Evolutionary conservation across 202 grass and related monocot genomes (phyloP).

Genomic region (Hordeum pubiflorum): DNA sequence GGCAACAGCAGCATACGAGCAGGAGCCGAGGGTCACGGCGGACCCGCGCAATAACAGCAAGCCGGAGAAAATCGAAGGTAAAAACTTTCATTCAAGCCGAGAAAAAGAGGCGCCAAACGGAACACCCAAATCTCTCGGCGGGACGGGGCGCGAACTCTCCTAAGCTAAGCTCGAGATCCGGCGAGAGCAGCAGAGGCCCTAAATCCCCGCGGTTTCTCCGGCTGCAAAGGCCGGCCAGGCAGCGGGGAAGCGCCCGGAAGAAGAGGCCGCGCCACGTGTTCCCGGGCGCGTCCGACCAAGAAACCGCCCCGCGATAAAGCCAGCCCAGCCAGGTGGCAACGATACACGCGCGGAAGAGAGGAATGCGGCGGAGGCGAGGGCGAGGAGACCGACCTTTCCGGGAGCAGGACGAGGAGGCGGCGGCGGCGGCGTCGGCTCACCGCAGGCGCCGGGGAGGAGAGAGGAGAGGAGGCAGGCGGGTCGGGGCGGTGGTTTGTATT

Average conservation of each 20-base stretch:
- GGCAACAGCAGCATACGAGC: background rate
- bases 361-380: conserved; percentile 5
- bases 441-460: background rate
- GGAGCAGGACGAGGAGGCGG: background rate
- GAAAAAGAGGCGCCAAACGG: conserved; percentile 5
- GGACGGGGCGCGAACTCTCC: background rate
- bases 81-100: background rate
- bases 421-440: background rate
- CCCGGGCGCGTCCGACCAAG: background rate
- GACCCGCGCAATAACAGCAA: background rate
- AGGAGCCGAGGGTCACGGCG: conserved; percentile 5
- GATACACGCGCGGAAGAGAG: background rate
- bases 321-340: too few relatives aligned
- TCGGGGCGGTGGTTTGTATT: background rate
- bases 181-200: background rate
- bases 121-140: conserved; percentile 4
- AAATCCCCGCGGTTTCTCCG: conserved; percentile 15
- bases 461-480: background rate
- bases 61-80: background rate
- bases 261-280: background rate
- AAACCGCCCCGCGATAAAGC: background rate
- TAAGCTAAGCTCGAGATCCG: conserved; percentile 23
- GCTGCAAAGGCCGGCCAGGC: background rate
- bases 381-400: background rate
- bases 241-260: conserved; percentile 6